Evolutionary conservation across 176 grass and related monocot species (phyloP), one percentile per base, ranked within the genome.

Genomic region (Ensete glaucum): DNA sequence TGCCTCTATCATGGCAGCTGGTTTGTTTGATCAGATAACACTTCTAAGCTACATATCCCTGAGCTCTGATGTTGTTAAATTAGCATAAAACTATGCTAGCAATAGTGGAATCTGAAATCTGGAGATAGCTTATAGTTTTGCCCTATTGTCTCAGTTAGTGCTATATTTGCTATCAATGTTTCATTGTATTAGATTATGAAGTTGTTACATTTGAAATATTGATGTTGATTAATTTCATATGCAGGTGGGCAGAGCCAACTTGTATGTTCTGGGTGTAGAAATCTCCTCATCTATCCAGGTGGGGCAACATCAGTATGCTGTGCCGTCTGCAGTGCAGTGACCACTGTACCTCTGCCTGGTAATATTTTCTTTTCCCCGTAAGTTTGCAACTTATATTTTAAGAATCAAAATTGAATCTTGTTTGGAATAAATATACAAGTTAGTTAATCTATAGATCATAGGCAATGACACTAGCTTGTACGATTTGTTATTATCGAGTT

Each of bases 301-400:
- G 93, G 89, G 57, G 89, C 93, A 21, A 80, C 85, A 64, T 90
- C 83, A 58, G 87, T 96, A 65, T 92, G 89, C 81, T 92, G 93
- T 79, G 85, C 87, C 21, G 53, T 92, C 11, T 96, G 93, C 76
- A 85, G 81, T 29, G 72, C 93, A 72, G 79, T 92, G 67, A 90
- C 87, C 62, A 60, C 83, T 2, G 89, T 90, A 52, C 85, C 93
- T 0, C 85, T 85, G 9, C 89, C 81, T 64, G 93, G 90, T 92
- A 77, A 27, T 63, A 70, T 82, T 9, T 23, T 34, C 9, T 15
- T 14, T 64, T 6, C 53, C 75, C 34, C 34, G 34, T 43, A 43
- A 43, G 34, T 43, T 43, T 43, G 34, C 34, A 43, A 43, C 4
- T 6, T 49, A 2, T 34, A 64, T 75, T 75, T 53, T 34, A 34